phyloP scores from a whole-genome alignment of 2,329 filamentous ascomycete species.

The Apiospora sp. region DNA sequence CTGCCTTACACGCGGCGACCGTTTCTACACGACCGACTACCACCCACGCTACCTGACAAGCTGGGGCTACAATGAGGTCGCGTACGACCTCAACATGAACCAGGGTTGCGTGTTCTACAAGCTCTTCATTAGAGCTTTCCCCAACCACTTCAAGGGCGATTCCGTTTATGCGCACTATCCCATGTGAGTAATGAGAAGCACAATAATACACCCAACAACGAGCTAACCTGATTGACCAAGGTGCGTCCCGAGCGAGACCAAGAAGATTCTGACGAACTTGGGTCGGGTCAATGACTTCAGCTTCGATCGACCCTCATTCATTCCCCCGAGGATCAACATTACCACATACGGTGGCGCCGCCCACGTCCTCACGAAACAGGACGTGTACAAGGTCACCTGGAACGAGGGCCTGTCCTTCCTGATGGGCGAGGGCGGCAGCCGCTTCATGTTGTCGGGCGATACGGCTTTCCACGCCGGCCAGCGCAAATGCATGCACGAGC shows the following conservation, averaged over 20 bases:
- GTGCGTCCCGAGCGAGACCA: constrained; percentile 72
- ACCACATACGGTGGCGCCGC: constrained; percentile 68
- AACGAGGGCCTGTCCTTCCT: constrained; percentile 68
- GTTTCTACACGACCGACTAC: constrained; percentile 70
- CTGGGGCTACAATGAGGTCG: constrained; percentile 78
- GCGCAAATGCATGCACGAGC: constrained; percentile 60
- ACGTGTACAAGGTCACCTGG: constrained; percentile 72
- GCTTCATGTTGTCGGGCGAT: constrained; percentile 65
- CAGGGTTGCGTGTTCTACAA: constrained; percentile 89
- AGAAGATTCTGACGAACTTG: constrained; percentile 72
- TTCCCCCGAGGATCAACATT: constrained; percentile 61
- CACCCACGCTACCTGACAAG: constrained; percentile 69
- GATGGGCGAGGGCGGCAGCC: constrained; percentile 61
- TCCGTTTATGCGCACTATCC: constrained; percentile 85
- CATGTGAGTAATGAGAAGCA: constrained; percentile 49
- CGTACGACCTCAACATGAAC: constrained; percentile 77
- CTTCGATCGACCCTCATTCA: constrained; percentile 67
- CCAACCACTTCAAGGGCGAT: constrained; percentile 78
- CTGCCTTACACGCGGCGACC: constrained; percentile 67
- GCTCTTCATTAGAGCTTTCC: constrained; percentile 80
- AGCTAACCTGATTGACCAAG: constrained; percentile 19
- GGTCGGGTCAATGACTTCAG: constrained; percentile 73
- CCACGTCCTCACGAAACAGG: constrained; percentile 66
- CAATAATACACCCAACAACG: not conserved
- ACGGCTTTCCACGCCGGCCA: constrained; percentile 56